A percentile compares a stretch with the other conserved stretches of the same genome.
Evolutionary conservation across 805 yeast genomes (phyloP).

Genomic region (Tetrapisispora pingtungensis): DNA sequence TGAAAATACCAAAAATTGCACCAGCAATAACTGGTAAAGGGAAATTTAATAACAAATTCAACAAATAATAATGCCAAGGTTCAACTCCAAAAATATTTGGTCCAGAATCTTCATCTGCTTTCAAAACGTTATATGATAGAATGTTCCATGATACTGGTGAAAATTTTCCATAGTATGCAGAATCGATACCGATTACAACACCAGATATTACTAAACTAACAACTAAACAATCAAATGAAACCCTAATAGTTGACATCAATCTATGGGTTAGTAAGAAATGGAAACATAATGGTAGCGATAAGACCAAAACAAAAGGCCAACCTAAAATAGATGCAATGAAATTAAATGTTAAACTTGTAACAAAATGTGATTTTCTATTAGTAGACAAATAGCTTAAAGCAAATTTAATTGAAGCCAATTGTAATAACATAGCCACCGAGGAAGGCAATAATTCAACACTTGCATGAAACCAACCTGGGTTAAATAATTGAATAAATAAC

Average conservation of each 20-base stretch:
- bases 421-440: conserved; percentile 52
- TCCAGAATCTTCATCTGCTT: conserved; percentile 57
- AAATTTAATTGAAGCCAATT: conserved; percentile 26
- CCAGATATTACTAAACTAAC: conserved; percentile 12
- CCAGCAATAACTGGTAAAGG: conserved; percentile 33
- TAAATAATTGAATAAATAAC: conserved; percentile 46
- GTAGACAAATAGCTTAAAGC: conserved; percentile 22
- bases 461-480: conserved; percentile 85
- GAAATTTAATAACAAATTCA: conserved; percentile 67
- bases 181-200: conserved; percentile 38
- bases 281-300: conserved; percentile 50
- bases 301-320: conserved; percentile 77
- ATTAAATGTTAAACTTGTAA: conserved; percentile 21
- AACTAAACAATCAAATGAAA: conserved; percentile 20
- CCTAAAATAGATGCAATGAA: conserved; percentile 69
- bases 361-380: conserved; percentile 15
- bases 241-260: conserved; percentile 19
- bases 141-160: conserved; percentile 74
- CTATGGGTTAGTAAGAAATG: conserved; percentile 27
- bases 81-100: conserved; percentile 89
- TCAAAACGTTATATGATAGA: conserved; percentile 67
- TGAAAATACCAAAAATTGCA: conserved; percentile 24
- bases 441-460: conserved; percentile 81
- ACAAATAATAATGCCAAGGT: conserved; percentile 59
- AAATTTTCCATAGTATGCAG: conserved; percentile 47